Conservation (phyloP, 768 basidiomycete species). For the Brasilioporus rufonigricans region DNA sequence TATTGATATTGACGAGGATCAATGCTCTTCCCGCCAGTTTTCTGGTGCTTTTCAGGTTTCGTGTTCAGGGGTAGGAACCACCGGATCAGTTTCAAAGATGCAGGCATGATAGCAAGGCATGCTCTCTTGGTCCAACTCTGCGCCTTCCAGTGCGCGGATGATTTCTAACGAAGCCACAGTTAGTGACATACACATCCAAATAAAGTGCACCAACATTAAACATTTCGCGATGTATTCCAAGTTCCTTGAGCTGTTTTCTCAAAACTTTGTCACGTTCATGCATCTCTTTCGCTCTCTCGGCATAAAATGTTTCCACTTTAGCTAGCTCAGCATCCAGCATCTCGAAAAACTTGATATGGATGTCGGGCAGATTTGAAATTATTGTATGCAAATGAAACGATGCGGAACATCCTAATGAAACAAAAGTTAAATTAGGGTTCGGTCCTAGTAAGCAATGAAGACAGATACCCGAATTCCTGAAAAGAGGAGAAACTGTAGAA, state of each 20-base stretch:
- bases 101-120: not conserved
- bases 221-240: conserved; percentile 62
- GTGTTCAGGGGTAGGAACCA: not conserved
- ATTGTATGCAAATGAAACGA: conserved; percentile 44
- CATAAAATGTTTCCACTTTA: conserved; percentile 85
- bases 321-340: conserved; percentile 75
- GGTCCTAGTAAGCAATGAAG: not conserved
- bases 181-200: not conserved
- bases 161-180: conserved; percentile 11
- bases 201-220: conserved; percentile 46
- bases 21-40: not conserved
- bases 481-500: not conserved
- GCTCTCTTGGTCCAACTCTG: conserved; percentile 11
- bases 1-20: conserved; percentile 77
- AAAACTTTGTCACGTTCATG: conserved; percentile 44
- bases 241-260: conserved; percentile 68
- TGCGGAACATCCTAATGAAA: conserved; percentile 13
- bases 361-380: conserved; percentile 52
- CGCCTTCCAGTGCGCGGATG: conserved; percentile 2
- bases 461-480: conserved; percentile 13
- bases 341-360: conserved; percentile 71
- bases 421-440: not conserved
- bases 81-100: not conserved
- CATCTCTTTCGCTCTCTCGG: conserved; percentile 66
- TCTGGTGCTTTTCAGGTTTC: not conserved